Evolutionary conservation across 176 grass and related monocot species (phyloP), one percentile per base, ranked within the genome.

Genomic region (Oryza meridionalis): DNA sequence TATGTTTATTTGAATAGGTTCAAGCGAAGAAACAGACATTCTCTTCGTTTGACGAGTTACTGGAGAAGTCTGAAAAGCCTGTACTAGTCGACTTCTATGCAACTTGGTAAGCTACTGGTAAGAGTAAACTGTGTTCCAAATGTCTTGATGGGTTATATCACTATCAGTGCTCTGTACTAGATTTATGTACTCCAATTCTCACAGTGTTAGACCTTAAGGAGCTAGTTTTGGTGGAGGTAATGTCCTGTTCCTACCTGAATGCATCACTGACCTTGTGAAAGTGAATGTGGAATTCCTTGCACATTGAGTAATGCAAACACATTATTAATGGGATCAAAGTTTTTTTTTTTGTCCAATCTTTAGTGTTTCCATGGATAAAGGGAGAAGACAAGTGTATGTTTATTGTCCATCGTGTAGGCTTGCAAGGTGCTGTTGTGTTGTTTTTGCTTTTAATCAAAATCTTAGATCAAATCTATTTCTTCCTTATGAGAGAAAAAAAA

Each of bases 1-100:
- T 63, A 69, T 70, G 12, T 3, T 73, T 53, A 75, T 80, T 82
- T 76, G 9, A 24, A 84, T 72, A 96, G 96, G 88, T 99, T 77
- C 78, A 89, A 90, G 91, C 96, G 24, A 99, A 94, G 81, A 94
- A 94, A 78, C 69, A 96, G 82, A 79, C 89, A 13, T 99, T 94
- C 70, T 82, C 88, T 67, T 90, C 96, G 8, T 99, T 99, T 70
- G 96, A 99, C 45, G 96, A 99, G 72, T 87, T 99, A 69, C 75
- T 99, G 69, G 89, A 92, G 76, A 88, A 99, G 64, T 92, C 91
- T 65, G 93, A 99, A 32, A 99, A 92, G 33, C 96, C 96, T 78
- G 43, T 99, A 33, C 67, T 99, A 4, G 93, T 99, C 26, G 96
- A 99, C 38, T 99, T 99, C 69, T 99, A 96, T 86, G 96, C 96